Base-by-base conservation (phyloP, 345 rosid genomes). In the Pugionium dolabratum region DNA sequence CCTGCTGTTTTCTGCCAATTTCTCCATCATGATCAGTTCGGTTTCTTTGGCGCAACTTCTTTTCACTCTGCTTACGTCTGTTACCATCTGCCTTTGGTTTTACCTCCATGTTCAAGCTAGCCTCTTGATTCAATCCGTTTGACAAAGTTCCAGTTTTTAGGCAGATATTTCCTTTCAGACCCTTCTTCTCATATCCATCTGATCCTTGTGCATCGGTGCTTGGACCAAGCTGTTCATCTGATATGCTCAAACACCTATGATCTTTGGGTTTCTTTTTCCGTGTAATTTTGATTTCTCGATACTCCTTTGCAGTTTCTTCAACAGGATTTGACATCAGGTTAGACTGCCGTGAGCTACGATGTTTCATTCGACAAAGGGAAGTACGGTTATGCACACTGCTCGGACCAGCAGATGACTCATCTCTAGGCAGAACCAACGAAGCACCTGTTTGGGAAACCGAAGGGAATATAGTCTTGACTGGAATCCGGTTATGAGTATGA, bases 391-490 rank as follows among this genome's bases (percentile, higher is more conserved):
- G 82, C 51, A 73, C 44, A 26, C 79, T 54, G 49, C 80, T 86
- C 2, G 88, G 84, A 57, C 75, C 71, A 59, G 78, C 57, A 49
- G 89, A 79, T 0, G 86, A 83, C 64, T 70, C 86, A 43, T 79
- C 95, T 10, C 72, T 70, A 10, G 79, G 73, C 54, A 32, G 75
- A 7, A 77, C 41, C 11, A 86, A 81, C 5, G 73, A 82, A 25
- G 83, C 53, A 73, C 76, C 72, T 55, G 80, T 53, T 54, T 80
- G 79, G 18, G 86, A 84, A 10, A 74, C 49, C 41, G 86, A 83
- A 71, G 75, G 67, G 73, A 84, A 54, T 25, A 77, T 73, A 79
- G 18, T 71, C 69, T 78, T 78, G 5, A 59, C 59, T 4, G 73
- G 60, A 50, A 75, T 30, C 69, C 72, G 84, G 52, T 77, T 81